Conservation (phyloP, 2,329 filamentous ascomycete species). For the Tolypocladium ophioglossoides region DNA sequence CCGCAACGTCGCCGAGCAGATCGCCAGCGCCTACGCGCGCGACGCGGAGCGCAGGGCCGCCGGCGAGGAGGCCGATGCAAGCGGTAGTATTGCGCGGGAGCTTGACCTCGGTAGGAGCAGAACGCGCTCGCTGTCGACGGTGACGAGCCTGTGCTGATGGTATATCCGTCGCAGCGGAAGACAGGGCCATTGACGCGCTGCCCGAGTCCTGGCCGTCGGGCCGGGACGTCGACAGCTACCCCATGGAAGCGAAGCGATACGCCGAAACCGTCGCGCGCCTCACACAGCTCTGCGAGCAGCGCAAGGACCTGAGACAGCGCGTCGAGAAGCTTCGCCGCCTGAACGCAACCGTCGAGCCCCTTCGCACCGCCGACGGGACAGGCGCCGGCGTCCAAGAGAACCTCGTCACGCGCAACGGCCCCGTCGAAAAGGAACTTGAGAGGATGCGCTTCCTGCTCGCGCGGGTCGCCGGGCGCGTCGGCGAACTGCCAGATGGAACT, state of each 20-base stretch:
- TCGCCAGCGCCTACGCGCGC: conserved; percentile 52
- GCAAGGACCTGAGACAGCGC: conserved; percentile 22
- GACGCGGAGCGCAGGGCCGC: conserved; percentile 29
- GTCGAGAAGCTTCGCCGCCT: conserved; percentile 39
- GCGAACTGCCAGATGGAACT: conserved; percentile 19
- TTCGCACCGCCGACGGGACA: conserved; percentile 12
- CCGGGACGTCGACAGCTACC: conserved; percentile 23
- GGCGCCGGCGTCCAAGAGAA: conserved; percentile 49
- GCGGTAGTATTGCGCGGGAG: conserved; percentile 24
- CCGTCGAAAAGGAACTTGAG: conserved; percentile 55
- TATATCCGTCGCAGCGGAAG: conserved; percentile 23
- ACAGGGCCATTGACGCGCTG: conserved; percentile 33
- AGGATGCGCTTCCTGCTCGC: conserved; percentile 54
- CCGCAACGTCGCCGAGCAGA: conserved; percentile 62
- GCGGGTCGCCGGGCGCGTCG: conserved; percentile 45
- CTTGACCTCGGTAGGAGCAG: conserved; percentile 32
- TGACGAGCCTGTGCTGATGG: background rate
- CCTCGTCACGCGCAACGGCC: conserved; percentile 52
- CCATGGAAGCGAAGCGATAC: conserved; percentile 41
- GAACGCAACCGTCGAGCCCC: conserved; percentile 37
- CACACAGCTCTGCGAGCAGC: conserved; percentile 32
- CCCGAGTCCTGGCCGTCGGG: conserved; percentile 35
- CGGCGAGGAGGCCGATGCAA: conserved; percentile 19
- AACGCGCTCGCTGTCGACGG: background rate
- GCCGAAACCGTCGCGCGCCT: conserved; percentile 38